These are phyloP conservation scores for Rubus idaeus DNA, from an alignment of 306 rosid species.

Conservation along the genomic window DNA sequence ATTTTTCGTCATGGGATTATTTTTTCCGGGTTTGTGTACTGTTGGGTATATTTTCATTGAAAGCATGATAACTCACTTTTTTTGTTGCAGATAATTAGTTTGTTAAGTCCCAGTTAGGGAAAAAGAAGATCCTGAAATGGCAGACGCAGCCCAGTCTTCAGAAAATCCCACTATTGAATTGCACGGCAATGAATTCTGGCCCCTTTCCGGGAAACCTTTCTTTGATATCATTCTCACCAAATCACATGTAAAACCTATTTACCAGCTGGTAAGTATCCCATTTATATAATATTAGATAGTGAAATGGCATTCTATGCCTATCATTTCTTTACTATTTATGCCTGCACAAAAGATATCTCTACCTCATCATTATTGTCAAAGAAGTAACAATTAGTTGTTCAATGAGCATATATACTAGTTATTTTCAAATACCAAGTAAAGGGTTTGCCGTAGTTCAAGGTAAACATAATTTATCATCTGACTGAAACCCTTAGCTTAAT, in stretches of 20 bases:
- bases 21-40: neutral
- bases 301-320: neutral
- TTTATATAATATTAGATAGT: neutral
- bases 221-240: conserved; percentile 25
- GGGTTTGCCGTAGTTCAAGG: too few species aligned
- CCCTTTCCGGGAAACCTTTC: conserved; percentile 49
- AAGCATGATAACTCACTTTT: neutral
- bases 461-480: too few species aligned
- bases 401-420: neutral
- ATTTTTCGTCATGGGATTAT: neutral
- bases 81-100: neutral
- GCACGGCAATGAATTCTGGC: conserved; percentile 33
- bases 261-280: conserved; percentile 34
- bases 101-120: neutral
- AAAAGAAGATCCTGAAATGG: conserved; percentile 1
- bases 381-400: neutral
- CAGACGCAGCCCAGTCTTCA: neutral
- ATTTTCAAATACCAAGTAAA: too few species aligned
- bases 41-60: neutral
- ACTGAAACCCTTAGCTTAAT: too few species aligned
- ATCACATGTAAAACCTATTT: conserved; percentile 23
- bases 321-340: neutral
- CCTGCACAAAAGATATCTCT: too few species aligned
- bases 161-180: conserved; percentile 5
- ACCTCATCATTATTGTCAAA: neutral